Evolutionary conservation across 2,329 filamentous ascomycete genomes (phyloP), one percentile per base, ranked within the genome.

Genomic region (Periconia sp.): DNA sequence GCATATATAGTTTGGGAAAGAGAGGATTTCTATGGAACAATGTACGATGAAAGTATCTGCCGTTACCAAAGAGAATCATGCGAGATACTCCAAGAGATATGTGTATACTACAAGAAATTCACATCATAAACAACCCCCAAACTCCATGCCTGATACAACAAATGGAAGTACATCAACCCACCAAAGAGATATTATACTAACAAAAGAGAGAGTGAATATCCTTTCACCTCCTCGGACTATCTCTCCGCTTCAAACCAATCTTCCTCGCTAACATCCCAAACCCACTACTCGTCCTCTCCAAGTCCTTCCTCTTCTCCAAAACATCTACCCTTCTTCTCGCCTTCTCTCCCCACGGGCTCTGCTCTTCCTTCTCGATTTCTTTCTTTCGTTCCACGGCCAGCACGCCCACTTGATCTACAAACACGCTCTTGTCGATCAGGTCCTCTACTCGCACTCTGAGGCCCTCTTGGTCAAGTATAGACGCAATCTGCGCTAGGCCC

Each of bases 271-370:
- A 36, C 12, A 24, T 36, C 19, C 38, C 47, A 18, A 56, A 36
- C n/a, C 42, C 44, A 40, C 41, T 52, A 38, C 59, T 53, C 22
- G 32, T 56, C 48, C 50, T 56, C 23, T 52, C 55, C 12, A 54
- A 25, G 13, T 40, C 23, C n/a, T 19, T 31, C 11, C 24, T 41
- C 12, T 32, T 34, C 29, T 26, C 18, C 31, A 30, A 32, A n/a
- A n/a, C n/a, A n/a, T n/a, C 13, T 36, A n/a, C 5, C 34, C 34
- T 15, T 24, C 15, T 25, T 10, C 43, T 56, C 7, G 44, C 53
- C 48, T 66, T 65, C 19, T 63, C 61, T 11, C 63, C 63, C 63
- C 63, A 67, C 9, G 63, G 63, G 33, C 43, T 52, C 54, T 43
- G 43, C 23, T 54, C 48, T 18, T 67, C 64, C 40, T 52, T 57